phyloP scores from a whole-genome alignment of 2,329 filamentous ascomycete genomes.

The Pyrenophora teres region DNA sequence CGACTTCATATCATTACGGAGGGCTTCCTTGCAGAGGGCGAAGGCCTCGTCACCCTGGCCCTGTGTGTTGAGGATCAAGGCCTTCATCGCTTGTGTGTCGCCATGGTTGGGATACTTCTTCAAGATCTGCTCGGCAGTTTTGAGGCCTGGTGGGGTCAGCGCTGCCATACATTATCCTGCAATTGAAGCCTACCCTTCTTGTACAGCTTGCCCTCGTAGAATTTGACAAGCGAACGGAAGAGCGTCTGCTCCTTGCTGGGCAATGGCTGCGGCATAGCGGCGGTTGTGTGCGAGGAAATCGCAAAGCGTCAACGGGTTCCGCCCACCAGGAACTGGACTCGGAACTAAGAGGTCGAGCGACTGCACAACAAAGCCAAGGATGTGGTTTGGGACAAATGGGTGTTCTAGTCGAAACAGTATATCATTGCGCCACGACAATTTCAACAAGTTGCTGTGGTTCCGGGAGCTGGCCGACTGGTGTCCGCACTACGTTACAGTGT shows the following conservation, averaged over 20 bases:
- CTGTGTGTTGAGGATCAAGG: conserved; percentile 90
- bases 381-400: conserved; percentile 1
- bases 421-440: conserved; percentile 15
- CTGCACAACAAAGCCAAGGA: conserved; percentile 1
- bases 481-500: conserved; percentile 32
- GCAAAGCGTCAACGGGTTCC: conserved; percentile 13
- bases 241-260: conserved; percentile 89
- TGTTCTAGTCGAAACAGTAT: conserved; percentile 10
- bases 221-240: conserved; percentile 91
- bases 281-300: conserved; percentile 13
- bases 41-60: conserved; percentile 95
- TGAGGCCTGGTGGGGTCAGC: conserved; percentile 67
- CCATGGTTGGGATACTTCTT: conserved; percentile 95
- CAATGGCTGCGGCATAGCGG: conserved; percentile 71
- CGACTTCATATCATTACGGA: conserved; percentile 97
- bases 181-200: conserved; percentile 67
- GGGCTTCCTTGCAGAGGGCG: conserved; percentile 84
- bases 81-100: conserved; percentile 99
- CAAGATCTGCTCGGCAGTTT: conserved; percentile 94
- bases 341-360: conserved; percentile 10
- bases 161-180: conserved; percentile 10
- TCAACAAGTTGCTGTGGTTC: conserved; percentile 7
- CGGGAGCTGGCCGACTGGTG: conserved; percentile 11
- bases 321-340: conserved; percentile 19
- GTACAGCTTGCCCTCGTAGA: conserved; percentile 98